Evolutionary conservation across 2,329 filamentous ascomycete species (phyloP), one percentile per base, ranked within the genome.

Genomic region (Paecilomyces fulvus): DNA sequence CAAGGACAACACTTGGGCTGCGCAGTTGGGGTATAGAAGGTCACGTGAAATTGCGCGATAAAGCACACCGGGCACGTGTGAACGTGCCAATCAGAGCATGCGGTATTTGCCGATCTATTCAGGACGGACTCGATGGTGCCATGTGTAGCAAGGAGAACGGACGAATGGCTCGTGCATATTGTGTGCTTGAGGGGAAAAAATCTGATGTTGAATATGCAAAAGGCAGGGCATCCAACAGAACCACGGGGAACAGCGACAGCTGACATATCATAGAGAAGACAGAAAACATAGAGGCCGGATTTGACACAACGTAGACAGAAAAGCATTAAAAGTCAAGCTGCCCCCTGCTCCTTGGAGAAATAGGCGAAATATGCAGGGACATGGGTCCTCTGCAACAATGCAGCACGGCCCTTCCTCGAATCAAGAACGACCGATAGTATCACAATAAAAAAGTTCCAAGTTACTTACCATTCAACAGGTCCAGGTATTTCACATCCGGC

Each of bases 391-490:
- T 28, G 25, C 25, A 28, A 28, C 25, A 43, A 12, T 43, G 37
- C 37, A 43, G 37, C 14, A 43, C 37, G 14, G n/a, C 14, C 14
- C 33, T 37, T 37, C 12, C 37, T 43, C 37, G 37, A 43, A 53
- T 37, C 30, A 49, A 12, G 37, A 49, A 14, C 48, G 48, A 49
- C 37, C 57, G 31, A 37, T 21, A 53, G 50, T 55, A 49, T 23
- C 52, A 48, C 51, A 20, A 56, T n/a, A 54, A 37, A 59, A 43
- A 60, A 43, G 37, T 20, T 53, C 53, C 23, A 23, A 46, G 48
- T 4, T 11, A 71, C 73, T 71, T 65, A 76, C 74, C 71, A 65
- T 70, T 69, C 33, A 76, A 59, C 49, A 75, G 68, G 56, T 75
- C 70, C 65, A 75, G 58, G 48, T 75, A 75, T 37, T 75, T 72